Conservation (phyloP, 805 yeast species). For the Myxozyma vanderwaltii region DNA sequence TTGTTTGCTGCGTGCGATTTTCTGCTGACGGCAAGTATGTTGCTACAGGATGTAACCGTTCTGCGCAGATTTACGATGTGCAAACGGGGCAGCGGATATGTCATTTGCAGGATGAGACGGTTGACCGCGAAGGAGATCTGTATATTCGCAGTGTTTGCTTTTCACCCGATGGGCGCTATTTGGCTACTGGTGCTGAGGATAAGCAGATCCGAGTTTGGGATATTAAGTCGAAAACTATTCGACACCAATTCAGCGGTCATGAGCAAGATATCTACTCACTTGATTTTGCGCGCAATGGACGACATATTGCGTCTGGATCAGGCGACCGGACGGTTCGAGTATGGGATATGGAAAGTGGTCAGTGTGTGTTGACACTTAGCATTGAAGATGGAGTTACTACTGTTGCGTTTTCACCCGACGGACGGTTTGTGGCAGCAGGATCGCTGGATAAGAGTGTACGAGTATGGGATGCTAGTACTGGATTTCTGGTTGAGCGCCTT, state of each 20-base stretch:
- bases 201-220: constrained; percentile 92
- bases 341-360: constrained; percentile 91
- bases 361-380: constrained; percentile 81
- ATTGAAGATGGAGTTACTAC: constrained; percentile 99
- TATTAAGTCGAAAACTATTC: constrained; percentile 78
- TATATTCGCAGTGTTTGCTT: constrained; percentile 95
- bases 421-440: constrained; percentile 92
- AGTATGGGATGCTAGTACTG: constrained; percentile 94
- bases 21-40: constrained; percentile 86
- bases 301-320: constrained; percentile 89
- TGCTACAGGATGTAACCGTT: constrained; percentile 96
- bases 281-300: constrained; percentile 92
- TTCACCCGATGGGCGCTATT: constrained; percentile 89
- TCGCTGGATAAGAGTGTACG: constrained; percentile 92
- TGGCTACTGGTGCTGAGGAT: constrained; percentile 88
- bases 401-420: constrained; percentile 95
- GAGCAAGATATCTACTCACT: constrained; percentile 97
- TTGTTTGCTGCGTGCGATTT: constrained; percentile 95
- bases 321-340: constrained; percentile 96
- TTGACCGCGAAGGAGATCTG: constrained; percentile 73
- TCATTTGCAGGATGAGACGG: constrained; percentile 78
- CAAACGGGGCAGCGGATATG: constrained; percentile 89
- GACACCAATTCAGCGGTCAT: constrained; percentile 81
- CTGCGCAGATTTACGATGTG: constrained; percentile 92
- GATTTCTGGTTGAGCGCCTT: constrained; percentile 85